Evolutionary conservation across 2,329 filamentous ascomycete species (phyloP).

Genomic region (Arachnomyces sp.): DNA sequence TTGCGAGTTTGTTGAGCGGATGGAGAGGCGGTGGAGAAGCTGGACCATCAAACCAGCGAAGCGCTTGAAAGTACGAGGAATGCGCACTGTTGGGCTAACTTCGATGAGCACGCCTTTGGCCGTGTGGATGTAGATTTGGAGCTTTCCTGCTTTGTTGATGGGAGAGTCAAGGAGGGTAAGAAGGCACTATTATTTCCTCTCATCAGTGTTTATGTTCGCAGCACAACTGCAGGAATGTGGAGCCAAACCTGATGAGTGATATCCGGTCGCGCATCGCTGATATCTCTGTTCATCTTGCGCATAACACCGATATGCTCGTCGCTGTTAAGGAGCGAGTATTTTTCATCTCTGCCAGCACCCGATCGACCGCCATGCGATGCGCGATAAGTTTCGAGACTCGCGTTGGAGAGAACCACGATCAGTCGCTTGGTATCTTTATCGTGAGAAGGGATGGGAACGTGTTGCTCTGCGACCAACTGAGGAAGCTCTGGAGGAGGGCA

Average conservation of each 20-base stretch:
- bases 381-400: constrained; percentile 95
- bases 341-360: constrained; percentile 65
- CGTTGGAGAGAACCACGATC: constrained; percentile 94
- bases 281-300: constrained; percentile 98
- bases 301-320: constrained; percentile 98
- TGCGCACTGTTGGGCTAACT: constrained; percentile 94
- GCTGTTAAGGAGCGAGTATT: constrained; percentile 95
- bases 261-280: constrained; percentile 93
- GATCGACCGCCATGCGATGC: constrained; percentile 63
- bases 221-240: constrained; percentile 7
- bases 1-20: constrained; percentile 91
- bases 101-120: constrained; percentile 96
- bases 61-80: constrained; percentile 96
- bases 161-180: constrained; percentile 95
- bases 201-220: constrained; percentile 13
- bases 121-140: constrained; percentile 98
- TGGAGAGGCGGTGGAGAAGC: constrained; percentile 87
- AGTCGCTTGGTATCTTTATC: constrained; percentile 88
- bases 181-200: constrained; percentile 59
- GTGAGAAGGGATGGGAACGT: constrained; percentile 68
- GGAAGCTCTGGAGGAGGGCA: constrained; percentile 85
- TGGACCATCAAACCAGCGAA: constrained; percentile 99
- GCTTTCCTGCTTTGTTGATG: constrained; percentile 94
- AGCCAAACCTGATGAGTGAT: constrained; percentile 89
- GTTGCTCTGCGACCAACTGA: constrained; percentile 87